Evolutionary conservation across 1,284 basidiomycete genomes (phyloP), one percentile per base, ranked within the genome.

Genomic region (Psilocybe mexicana): DNA sequence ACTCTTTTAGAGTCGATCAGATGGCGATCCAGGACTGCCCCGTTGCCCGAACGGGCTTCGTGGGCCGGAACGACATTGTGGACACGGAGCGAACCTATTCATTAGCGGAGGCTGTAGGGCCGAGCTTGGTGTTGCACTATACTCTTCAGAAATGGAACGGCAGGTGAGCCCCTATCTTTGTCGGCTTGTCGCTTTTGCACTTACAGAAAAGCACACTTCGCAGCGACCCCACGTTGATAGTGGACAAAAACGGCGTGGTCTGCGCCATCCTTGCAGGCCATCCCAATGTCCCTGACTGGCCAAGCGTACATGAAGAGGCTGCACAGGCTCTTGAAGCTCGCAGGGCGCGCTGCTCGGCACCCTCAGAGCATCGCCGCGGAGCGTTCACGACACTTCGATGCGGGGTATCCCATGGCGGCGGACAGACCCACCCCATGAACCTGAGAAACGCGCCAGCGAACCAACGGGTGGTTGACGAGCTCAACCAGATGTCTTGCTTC

Each of bases 371-470:
- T 33, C 46, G 52, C 14, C 55, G 55, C 12, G 55, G 58, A 24
- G 33, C 36, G 4, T 60, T 57, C 36, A 24, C 35, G 12, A 40
- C 58, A 7, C 45, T 59, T 10, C 30, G 24, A 14, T 48, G 47
- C 12, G 58, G 61, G n/a, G 49, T 62, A 8, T 62, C 61, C 3
- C 58, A 57, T 40, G 61, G 58, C 10, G 50, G 54, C 14, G 58
- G 61, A 30, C 52, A 57, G 35, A 42, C 6, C 10, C 25, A 18
- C 7, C 61, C 59, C 6, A 40, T 28, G 12, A 56, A 54, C 23
- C 44, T 52, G 35, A 35, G 5, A 11, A 50, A 52, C 44, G 26
- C 6, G 44, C 38, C 25, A 25, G 38, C 11, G 2, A 52, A 52
- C 12, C 6, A 14, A 4, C 11, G 46, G 5, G 35, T 58, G 23